A percentile compares a stretch with the other conserved stretches of the same genome.
Conservation (phyloP, 1,284 basidiomycete species). For the Heterobasidion parviporum region DNA sequence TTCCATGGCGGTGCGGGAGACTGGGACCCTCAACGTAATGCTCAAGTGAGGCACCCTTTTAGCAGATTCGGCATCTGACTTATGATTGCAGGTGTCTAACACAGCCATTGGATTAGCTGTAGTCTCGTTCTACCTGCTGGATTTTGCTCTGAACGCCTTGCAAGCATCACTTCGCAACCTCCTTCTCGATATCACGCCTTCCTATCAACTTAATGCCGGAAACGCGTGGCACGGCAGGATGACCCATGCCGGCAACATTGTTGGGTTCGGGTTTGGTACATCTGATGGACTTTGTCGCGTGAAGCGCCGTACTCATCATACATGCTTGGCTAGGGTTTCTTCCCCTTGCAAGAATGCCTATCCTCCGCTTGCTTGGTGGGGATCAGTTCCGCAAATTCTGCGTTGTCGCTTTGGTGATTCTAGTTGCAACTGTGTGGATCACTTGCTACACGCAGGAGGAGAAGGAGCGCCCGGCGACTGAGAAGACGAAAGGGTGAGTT, state of each 20-base stretch:
- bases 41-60: slow-evolving; percentile 31
- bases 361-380: slow-evolving; percentile 80
- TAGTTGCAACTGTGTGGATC: slow-evolving; percentile 77
- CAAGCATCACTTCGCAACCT: slow-evolving; percentile 92
- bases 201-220: slow-evolving; percentile 80
- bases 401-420: slow-evolving; percentile 73
- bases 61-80: neutral
- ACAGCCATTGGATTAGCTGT: slow-evolving; percentile 82
- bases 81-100: slow-evolving; percentile 43
- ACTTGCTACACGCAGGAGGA: slow-evolving; percentile 83
- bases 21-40: slow-evolving; percentile 78
- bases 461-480: slow-evolving; percentile 43
- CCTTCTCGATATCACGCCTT: slow-evolving; percentile 82
- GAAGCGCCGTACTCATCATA: slow-evolving; percentile 4
- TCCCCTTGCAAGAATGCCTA: slow-evolving; percentile 68
- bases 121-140: slow-evolving; percentile 87
- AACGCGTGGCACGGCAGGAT: slow-evolving; percentile 99
- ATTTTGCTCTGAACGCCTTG: slow-evolving; percentile 91
- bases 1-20: slow-evolving; percentile 75
- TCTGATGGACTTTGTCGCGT: slow-evolving; percentile 1
- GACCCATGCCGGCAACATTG: slow-evolving; percentile 90
- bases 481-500: slow-evolving; percentile 35
- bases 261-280: slow-evolving; percentile 84
- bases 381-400: slow-evolving; percentile 96
- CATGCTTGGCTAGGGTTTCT: slow-evolving; percentile 56